Percentiles rank a stretch among this genome's conserved stretches.
Conservation (phyloP, 495 filamentous ascomycete species). For the Neurospora terricola region DNA sequence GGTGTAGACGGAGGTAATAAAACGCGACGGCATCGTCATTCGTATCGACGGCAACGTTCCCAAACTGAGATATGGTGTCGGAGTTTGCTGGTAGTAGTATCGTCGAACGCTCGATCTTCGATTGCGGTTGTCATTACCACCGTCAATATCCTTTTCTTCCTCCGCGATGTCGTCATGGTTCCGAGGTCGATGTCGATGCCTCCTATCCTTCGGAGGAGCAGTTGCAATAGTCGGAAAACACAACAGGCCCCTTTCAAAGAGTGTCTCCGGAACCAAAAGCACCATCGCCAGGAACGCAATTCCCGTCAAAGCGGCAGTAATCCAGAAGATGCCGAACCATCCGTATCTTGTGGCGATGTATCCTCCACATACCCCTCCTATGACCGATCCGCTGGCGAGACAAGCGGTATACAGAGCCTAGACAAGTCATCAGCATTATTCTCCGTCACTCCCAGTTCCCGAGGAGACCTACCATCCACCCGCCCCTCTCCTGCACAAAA, state of each 20-base stretch:
- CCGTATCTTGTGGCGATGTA: slow-evolving; percentile 35
- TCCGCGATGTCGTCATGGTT: neutral
- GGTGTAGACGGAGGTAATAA: slow-evolving; percentile 4
- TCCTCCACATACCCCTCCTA: slow-evolving; percentile 38
- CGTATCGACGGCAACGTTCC: slow-evolving; percentile 15
- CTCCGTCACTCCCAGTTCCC: neutral
- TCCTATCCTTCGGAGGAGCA: neutral
- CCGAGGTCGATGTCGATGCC: neutral
- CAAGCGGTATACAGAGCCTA: slow-evolving; percentile 43
- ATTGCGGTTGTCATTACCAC: neutral
- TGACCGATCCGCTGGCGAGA: slow-evolving; percentile 40
- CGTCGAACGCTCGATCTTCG: slow-evolving; percentile 6
- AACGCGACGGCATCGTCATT: slow-evolving; percentile 17
- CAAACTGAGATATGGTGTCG: slow-evolving; percentile 14
- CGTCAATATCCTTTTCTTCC: neutral
- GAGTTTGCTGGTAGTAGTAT: neutral
- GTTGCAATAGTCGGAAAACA: slow-evolving; percentile 6
- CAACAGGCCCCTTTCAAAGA: slow-evolving; percentile 28
- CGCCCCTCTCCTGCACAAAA: slow-evolving; percentile 40
- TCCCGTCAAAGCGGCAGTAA: slow-evolving; percentile 31
- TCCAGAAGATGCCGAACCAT: slow-evolving; percentile 35
- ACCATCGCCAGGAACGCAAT: slow-evolving; percentile 16
- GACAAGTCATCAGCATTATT: neutral
- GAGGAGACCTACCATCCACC: slow-evolving; percentile 31
- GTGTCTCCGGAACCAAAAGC: slow-evolving; percentile 48